Evolutionary conservation across 192 early-diverging fungal genomes (phyloP).

Genomic region (Polychytrium aggregatum): DNA sequence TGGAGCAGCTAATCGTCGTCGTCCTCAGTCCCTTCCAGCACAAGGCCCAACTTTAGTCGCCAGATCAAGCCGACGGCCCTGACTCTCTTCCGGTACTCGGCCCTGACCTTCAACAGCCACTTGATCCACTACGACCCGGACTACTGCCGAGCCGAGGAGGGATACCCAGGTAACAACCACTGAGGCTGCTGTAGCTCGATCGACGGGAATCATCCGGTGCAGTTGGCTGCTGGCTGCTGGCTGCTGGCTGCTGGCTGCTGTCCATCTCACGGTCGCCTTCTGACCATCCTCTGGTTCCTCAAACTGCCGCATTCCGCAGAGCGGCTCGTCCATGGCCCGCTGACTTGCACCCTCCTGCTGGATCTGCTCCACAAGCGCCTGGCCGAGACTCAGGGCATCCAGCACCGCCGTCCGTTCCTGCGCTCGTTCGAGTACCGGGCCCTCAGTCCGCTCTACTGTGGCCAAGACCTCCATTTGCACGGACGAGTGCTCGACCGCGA

Average conservation of each 20-base stretch:
- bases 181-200: no score
- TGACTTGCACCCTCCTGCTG: conserved; percentile 64
- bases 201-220: no score
- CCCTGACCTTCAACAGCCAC: conserved; percentile 83
- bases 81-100: conserved; percentile 76
- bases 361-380: conserved; percentile 44
- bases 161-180: conserved; percentile 47
- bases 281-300: not conserved
- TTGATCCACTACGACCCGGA: conserved; percentile 74
- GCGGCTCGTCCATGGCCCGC: conserved; percentile 68
- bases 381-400: no score
- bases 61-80: conserved; percentile 51
- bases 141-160: conserved; percentile 57
- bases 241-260: not conserved
- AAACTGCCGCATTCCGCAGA: conserved; percentile 9
- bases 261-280: not conserved
- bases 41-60: no score
- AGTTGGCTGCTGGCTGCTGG: no score
- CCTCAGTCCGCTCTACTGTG: conserved; percentile 52
- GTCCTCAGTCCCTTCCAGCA: no score
- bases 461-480: conserved; percentile 40
- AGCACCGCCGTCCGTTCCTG: no score
- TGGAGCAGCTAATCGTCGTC: no score
- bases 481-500: conserved; percentile 25
- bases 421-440: conserved; percentile 59